These are phyloP conservation scores for Ceratobasidium sp. DNA, from an alignment of 1,284 basidiomycete species.

Conservation along the genomic window DNA sequence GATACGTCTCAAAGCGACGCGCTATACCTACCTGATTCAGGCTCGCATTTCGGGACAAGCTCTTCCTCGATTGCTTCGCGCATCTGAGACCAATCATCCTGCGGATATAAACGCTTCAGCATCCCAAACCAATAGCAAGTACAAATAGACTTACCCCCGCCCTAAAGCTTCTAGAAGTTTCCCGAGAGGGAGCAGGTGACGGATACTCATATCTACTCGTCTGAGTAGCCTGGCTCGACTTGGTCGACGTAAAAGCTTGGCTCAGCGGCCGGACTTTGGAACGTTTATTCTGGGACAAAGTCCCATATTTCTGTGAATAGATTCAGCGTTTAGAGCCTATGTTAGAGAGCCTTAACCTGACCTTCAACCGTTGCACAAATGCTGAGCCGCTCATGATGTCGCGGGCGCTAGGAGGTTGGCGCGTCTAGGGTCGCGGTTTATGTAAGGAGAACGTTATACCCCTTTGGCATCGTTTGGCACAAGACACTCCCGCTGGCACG, in stretches of 20 bases:
- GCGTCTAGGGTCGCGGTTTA: conserved; percentile 11
- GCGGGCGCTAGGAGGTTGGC: not conserved
- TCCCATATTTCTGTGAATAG: not conserved
- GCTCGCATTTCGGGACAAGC: not conserved
- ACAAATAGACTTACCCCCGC: not conserved
- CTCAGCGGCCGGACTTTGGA: conserved; percentile 20
- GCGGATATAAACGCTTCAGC: not conserved
- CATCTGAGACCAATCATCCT: conserved; percentile 34
- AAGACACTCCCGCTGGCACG: not conserved
- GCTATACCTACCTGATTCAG: not conserved
- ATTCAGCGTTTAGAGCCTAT: not conserved
- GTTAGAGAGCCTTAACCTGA: not conserved
- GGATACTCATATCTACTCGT: not conserved
- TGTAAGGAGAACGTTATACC: conserved; percentile 1
- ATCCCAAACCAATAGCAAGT: not conserved
- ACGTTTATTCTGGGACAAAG: not conserved
- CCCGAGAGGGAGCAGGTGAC: conserved; percentile 2
- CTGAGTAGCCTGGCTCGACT: conserved; percentile 2
- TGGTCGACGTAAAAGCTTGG: not conserved
- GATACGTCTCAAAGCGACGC: not conserved
- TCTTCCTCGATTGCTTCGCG: conserved; percentile 13
- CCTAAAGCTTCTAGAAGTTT: not conserved
- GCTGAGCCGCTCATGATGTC: conserved; percentile 5
- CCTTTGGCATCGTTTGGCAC: not conserved
- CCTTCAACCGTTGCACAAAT: conserved; percentile 24